Evolutionary conservation across 1,139 yeast genomes (phyloP), one percentile per base, ranked within the genome.

Genomic region (Sugiyamaella neomexicana): DNA sequence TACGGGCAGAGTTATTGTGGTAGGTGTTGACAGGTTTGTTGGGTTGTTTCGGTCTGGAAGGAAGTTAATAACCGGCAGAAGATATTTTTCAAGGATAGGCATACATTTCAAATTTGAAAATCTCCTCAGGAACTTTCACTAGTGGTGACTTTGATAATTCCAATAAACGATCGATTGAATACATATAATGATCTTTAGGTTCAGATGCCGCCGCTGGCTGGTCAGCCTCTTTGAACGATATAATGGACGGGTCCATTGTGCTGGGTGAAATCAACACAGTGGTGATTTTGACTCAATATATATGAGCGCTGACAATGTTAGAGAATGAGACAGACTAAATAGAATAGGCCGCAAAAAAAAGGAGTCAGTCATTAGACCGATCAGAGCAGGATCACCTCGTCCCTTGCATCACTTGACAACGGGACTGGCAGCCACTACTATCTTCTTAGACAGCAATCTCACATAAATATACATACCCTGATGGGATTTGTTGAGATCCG

Each of bases 71-170:
- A 15, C 9, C n/a, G 27, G 29, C 38, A 13, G 25, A 20, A 20
- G 25, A 20, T 20, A 20, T 20, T 5, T 20, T 3, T 20, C 25
- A 20, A 20, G 25, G 25, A 20, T 20, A 3, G 38, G 38, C 46
- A 13, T 39, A 43, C 52, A 52, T 42, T 43, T 55, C 58, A 25
- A 54, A 48, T 29, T 46, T 46, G 37, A 45, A 16, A 10, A 50
- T 13, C 32, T 42, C 53, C 16, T 48, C 53, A 2, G 65, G 65
- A 7, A 51, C 52, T 38, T 40, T 50, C 23, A 62, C 63, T 50
- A 62, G 36, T 15, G 65, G 65, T 17, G 65, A 62, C 15, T 55
- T 49, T 15, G 59, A 52, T 44, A 62, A 55, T 32, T 40, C 60
- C 40, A 55, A 36, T 41, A 62, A 48, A 16, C 46, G 44, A 13